These are phyloP conservation scores for Tetracladium maxilliforme DNA, from an alignment of 2,329 filamentous ascomycete species.

Conservation along the genomic window DNA sequence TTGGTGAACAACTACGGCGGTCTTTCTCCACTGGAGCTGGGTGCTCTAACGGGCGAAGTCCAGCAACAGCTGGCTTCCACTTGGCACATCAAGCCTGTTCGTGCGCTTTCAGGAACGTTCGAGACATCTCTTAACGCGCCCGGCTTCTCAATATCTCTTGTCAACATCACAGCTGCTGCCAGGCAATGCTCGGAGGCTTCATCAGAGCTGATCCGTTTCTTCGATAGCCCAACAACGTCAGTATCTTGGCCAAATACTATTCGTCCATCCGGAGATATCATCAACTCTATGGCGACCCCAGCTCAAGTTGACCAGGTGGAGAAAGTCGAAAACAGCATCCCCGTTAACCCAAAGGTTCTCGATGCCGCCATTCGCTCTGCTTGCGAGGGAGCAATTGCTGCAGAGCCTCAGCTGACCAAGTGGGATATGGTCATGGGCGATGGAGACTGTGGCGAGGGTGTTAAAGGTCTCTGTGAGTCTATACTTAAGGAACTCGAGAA, in stretches of 20 bases:
- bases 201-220: constrained; percentile 26
- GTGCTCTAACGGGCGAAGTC: constrained; percentile 26
- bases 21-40: constrained; percentile 21
- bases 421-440: constrained; percentile 20
- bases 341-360: constrained; percentile 13
- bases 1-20: constrained; percentile 8
- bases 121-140: constrained; percentile 39
- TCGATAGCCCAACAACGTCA: constrained; percentile 33
- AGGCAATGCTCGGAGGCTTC: constrained; percentile 8
- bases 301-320: too few relatives aligned
- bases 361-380: constrained; percentile 12
- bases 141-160: constrained; percentile 38
- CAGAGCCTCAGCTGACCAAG: constrained; percentile 16
- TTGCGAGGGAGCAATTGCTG: constrained; percentile 17
- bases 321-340: constrained; percentile 2
- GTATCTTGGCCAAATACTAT: constrained; percentile 28
- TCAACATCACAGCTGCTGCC: constrained; percentile 27
- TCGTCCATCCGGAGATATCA: not conserved
- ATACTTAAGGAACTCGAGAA: constrained; percentile 10
- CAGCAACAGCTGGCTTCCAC: constrained; percentile 21
- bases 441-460: constrained; percentile 17
- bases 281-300: too few relatives aligned
- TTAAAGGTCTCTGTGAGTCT: constrained; percentile 10
- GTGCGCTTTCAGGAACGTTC: constrained; percentile 30
- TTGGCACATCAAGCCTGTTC: constrained; percentile 29